Evolutionary conservation across 2,329 filamentous ascomycete species (phyloP).

Genomic region (Colletotrichum sidae): DNA sequence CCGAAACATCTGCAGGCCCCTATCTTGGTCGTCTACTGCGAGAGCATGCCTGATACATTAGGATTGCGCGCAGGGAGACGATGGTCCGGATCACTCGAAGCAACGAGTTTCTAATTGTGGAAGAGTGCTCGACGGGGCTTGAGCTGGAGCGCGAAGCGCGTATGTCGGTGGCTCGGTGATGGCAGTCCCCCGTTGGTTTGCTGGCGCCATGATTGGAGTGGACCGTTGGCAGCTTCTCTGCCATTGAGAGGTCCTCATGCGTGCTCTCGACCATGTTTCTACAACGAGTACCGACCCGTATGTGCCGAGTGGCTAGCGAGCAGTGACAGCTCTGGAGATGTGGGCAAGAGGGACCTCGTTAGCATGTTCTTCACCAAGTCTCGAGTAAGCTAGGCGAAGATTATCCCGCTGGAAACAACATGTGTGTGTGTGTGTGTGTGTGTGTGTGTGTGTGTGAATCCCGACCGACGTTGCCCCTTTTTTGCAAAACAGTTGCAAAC

Average conservation of each 20-base stretch:
- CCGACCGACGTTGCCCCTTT: constrained; percentile 1
- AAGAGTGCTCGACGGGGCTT: not conserved
- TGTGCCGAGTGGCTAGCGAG: too few species aligned
- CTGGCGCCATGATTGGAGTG: not conserved
- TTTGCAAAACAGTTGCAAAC: constrained; percentile 13
- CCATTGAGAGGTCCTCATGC: too few species aligned
- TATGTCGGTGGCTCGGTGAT: constrained; percentile 12
- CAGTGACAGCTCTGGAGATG: too few species aligned
- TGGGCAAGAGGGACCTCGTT: too few species aligned
- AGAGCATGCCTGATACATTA: not conserved
- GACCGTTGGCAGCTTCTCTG: too few species aligned
- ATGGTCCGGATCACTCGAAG: constrained; percentile 7
- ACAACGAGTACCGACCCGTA: too few species aligned
- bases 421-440: too few species aligned
- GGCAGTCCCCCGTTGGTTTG: constrained; percentile 1
- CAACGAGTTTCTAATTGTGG: constrained; percentile 15
- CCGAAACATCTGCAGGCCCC: constrained; percentile 31
- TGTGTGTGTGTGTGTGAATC: not conserved
- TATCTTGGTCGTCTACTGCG: not conserved
- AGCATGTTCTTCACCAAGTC: too few species aligned
- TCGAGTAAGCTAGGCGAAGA: too few species aligned
- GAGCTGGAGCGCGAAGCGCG: constrained; percentile 12
- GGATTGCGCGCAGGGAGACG: not conserved
- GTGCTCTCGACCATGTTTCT: too few species aligned
- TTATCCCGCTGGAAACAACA: too few species aligned